Percentiles rank a stretch among this genome's conserved stretches.
Evolutionary conservation across 805 yeast species (phyloP).

Genomic region (Ogataea pignaliae): DNA sequence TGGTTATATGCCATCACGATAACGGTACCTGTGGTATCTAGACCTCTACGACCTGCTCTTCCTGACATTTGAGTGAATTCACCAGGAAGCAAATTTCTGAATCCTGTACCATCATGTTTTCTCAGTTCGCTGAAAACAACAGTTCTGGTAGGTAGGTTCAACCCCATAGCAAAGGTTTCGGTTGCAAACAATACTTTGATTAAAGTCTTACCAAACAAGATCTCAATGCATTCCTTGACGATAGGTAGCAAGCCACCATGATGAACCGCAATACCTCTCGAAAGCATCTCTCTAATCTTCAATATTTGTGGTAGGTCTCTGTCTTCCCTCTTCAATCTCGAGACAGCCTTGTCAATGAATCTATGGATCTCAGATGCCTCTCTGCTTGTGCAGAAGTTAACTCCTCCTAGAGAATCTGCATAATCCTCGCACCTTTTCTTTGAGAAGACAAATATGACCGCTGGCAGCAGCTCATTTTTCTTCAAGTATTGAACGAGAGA

Average conservation of each 20-base stretch:
- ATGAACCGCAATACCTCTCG: conserved; percentile 93
- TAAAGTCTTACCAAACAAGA: conserved; percentile 78
- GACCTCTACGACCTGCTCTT: conserved; percentile 98
- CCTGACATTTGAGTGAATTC: conserved; percentile 99
- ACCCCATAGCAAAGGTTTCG: conserved; percentile 98
- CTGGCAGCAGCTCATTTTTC: conserved; percentile 73
- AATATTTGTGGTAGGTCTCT: conserved; percentile 89
- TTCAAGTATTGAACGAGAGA: conserved; percentile 67
- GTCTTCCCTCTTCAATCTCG: conserved; percentile 86
- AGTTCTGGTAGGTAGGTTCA: conserved; percentile 93
- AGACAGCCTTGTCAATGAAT: conserved; percentile 86
- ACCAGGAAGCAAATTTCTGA: conserved; percentile 85
- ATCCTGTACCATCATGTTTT: conserved; percentile 85
- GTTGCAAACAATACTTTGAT: conserved; percentile 94
- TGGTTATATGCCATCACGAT: conserved; percentile 80
- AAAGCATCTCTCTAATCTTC: conserved; percentile 72
- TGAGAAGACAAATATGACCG: conserved; percentile 89
- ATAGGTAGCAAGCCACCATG: conserved; percentile 94
- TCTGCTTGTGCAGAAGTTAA: conserved; percentile 76
- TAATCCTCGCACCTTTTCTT: conserved; percentile 91
- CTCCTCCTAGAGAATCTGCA: conserved; percentile 68
- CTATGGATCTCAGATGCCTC: conserved; percentile 90
- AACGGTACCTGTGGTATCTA: conserved; percentile 91
- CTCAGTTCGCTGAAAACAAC: conserved; percentile 83
- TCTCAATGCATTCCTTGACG: conserved; percentile 90